Evolutionary conservation across 768 basidiomycete species (phyloP).

Genomic region (Leccinum subtestaceum): DNA sequence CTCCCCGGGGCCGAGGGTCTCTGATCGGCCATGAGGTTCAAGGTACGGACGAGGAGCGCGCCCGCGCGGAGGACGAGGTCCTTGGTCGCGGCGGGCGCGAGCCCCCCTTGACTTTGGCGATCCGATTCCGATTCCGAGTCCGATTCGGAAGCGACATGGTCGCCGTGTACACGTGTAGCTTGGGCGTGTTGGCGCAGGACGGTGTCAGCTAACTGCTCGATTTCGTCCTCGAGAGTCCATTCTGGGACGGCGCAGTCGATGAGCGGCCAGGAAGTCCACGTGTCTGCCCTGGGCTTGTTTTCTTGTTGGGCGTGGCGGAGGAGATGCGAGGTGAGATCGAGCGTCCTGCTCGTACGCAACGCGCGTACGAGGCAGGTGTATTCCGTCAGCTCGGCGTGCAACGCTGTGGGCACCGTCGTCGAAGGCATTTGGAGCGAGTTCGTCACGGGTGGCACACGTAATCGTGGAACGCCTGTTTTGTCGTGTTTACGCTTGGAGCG

Average conservation of each 20-base stretch:
- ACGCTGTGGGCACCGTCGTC: conserved; percentile 43
- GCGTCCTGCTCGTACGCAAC: conserved; percentile 52
- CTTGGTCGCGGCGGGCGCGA: conserved; percentile 28
- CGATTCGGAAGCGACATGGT: conserved; percentile 16
- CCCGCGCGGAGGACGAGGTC: conserved; percentile 44
- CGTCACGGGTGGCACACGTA: neutral
- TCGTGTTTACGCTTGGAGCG: conserved; percentile 1
- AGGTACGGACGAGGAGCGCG: conserved; percentile 46
- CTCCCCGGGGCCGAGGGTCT: conserved; percentile 54
- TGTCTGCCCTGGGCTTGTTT: conserved; percentile 32
- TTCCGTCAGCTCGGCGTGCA: conserved; percentile 66
- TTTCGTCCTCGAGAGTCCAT: conserved; percentile 70
- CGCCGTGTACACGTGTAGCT: conserved; percentile 8
- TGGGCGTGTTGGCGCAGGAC: conserved; percentile 25
- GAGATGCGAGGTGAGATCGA: conserved; percentile 58
- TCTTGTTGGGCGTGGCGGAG: conserved; percentile 25
- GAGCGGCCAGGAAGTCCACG: conserved; percentile 79
- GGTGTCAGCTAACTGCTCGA: conserved; percentile 45
- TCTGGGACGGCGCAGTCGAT: conserved; percentile 66
- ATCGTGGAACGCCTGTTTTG: conserved; percentile 1
- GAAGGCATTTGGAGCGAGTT: neutral
- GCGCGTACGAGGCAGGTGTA: conserved; percentile 65
- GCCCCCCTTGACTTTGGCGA: conserved; percentile 21
- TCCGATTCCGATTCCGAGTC: conserved; percentile 30
- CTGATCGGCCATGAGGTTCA: conserved; percentile 55